Evolutionary conservation across 305 asterid genomes (phyloP).

Genomic region (Ilex paraguariensis): DNA sequence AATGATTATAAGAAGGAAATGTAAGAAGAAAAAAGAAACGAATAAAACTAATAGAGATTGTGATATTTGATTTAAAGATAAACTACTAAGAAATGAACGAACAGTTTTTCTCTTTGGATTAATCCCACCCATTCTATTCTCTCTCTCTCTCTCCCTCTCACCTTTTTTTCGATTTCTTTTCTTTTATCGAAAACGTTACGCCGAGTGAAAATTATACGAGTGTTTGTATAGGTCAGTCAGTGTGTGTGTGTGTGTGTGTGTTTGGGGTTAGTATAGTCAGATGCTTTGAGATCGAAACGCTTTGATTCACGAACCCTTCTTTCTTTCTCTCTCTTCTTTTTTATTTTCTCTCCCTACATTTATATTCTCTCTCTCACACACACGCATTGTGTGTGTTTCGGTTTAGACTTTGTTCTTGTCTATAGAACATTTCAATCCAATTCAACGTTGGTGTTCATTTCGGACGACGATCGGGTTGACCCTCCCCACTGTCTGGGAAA

Average conservation of each 20-base stretch:
- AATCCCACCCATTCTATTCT: slow-evolving; percentile 53
- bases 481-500: too few relatives aligned
- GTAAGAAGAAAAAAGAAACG: slow-evolving; percentile 9
- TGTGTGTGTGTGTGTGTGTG: not conserved
- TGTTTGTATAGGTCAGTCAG: too few relatives aligned
- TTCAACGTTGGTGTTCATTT: too few relatives aligned
- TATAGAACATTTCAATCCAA: too few relatives aligned
- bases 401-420: too few relatives aligned
- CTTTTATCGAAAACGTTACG: too few relatives aligned
- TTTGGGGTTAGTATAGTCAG: slow-evolving; percentile 29
- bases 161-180: slow-evolving; percentile 21
- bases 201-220: too few relatives aligned
- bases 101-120: slow-evolving; percentile 42
- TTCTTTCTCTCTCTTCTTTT: slow-evolving; percentile 5
- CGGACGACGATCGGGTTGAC: too few relatives aligned
- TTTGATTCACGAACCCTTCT: slow-evolving; percentile 47
- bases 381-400: too few relatives aligned
- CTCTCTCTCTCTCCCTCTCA: slow-evolving; percentile 19
- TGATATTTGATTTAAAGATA: not conserved
- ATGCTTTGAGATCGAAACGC: slow-evolving; percentile 34
- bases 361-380: slow-evolving; percentile 14
- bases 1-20: slow-evolving; percentile 19
- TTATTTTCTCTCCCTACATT: not conserved
- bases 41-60: slow-evolving; percentile 26
- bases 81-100: not conserved